Base-by-base conservation (phyloP, 2,329 filamentous ascomycete genomes). In the Aspergillus aculeatus region DNA sequence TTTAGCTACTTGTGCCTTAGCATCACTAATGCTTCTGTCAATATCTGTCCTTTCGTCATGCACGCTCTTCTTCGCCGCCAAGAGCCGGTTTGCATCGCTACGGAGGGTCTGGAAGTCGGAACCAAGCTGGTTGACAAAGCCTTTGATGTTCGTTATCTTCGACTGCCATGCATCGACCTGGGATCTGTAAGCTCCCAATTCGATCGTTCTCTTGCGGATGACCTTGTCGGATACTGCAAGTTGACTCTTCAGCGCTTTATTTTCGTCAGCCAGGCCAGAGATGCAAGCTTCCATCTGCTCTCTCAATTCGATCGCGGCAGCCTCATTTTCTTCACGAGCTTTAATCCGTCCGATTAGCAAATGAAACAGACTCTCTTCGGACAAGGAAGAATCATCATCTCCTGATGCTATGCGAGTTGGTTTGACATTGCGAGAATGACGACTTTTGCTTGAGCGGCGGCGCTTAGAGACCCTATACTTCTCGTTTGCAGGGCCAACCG, bases 291-390 rank as follows among this genome's bases (percentile, higher is more conserved):
- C 67, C 59, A 76, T 55, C 32, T 70, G 68, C 31, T 68, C 63
- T 50, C 62, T 68, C 11, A 72, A 16, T 9, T 57, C 60, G 1
- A 63, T 56, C 12, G 64, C 62, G 2, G 61, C 63, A 14, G 62
- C 59, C 56, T 75, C 73, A 35, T 66, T 68, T 49, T 77, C 70
- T 57, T 77, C 75, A 5, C 75, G 69, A 51, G 69, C 65, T 47
- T 65, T 75, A 23, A 78, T 64, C 50, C 62, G 73, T 21, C 56
- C 59, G 21, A 77, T 74, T 2, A 78, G 61, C 32, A 77, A 67
- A 26, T 74, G 68, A 31, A 76, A 76, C 6, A 77, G 60, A 32
- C 68, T 69, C 31, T 77, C 71, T 55, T 78, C 75, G 10, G 70
- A 70, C 1, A 73, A 56, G 11, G 68, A 58, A 11, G 57, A 16